Base-by-base conservation (phyloP, 352 stramenopile genomes). In the Halophytophthora batemanensis region DNA sequence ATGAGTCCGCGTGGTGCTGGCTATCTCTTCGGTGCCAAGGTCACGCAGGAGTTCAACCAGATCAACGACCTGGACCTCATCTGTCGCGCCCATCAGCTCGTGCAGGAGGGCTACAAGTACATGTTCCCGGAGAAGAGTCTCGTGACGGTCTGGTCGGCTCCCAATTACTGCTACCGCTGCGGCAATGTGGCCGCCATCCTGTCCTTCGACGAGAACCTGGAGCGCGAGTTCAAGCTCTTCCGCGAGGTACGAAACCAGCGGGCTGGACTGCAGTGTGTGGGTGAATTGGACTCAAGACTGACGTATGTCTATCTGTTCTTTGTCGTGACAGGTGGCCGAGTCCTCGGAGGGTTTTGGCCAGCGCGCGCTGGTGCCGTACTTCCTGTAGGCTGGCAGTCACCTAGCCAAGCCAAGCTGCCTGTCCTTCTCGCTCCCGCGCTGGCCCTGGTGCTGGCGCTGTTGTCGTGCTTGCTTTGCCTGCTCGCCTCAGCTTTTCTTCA, bases 21-120 rank as follows among this genome's bases (percentile, higher is more conserved):
- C 28, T 96, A 92, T 48, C 66, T 96, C 17, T 96, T 96, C 50
- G 87, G 87, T 31, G 72, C 69, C 22, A 91, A 95, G 60, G 86
- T 95, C 33, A 92, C 84, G 29, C 69, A 84, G 45, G 82, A 93
- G 69, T 96, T 96, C 56, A 96, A 94, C 67, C 87, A 96, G 65
- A 90, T 94, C 63, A 96, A 96, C 61, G 82, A 82, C 15, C 66
- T 96, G 13, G 84, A 95, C 40, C 73, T 96, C 39, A 90, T 96
- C 44, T 95, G 84, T 55, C 81, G 87, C 52, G 87, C 87, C 13
- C 87, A 96, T 61, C 87, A 96, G 62, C 72, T 96, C 42, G 84
- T 92, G 46, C 85, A 94, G 62, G 86, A 93, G 69, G 87, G 86
- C n/a, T 95, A 92, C 77, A 93, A 93, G 69, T 95, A 94, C 66